Evolutionary conservation across 306 rosid genomes (phyloP).

Genomic region (Acacia acuminata): DNA sequence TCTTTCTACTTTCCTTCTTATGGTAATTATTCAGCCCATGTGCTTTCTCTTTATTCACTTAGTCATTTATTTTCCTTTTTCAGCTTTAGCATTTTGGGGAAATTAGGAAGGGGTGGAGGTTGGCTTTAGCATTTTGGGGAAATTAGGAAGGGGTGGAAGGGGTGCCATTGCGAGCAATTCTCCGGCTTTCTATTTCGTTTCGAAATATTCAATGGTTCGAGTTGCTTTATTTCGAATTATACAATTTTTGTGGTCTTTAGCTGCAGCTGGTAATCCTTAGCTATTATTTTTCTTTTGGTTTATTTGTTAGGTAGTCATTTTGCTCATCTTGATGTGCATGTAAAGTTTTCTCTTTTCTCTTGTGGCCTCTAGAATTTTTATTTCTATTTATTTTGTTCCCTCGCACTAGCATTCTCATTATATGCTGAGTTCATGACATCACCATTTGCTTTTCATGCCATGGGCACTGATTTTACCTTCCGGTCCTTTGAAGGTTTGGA

Average conservation of each 20-base stretch:
- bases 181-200: too few relatives aligned
- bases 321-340: slow-evolving; percentile 17
- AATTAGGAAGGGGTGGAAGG: too few relatives aligned
- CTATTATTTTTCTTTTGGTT: slow-evolving; percentile 7
- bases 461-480: slow-evolving; percentile 26
- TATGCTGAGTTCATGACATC: slow-evolving; percentile 13
- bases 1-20: too few relatives aligned
- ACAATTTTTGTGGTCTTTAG: slow-evolving; percentile 32
- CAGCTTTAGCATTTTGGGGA: too few relatives aligned
- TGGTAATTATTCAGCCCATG: too few relatives aligned
- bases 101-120: too few relatives aligned
- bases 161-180: too few relatives aligned
- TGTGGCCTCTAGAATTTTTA: background rate
- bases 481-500: slow-evolving; percentile 33
- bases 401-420: background rate
- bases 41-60: too few relatives aligned
- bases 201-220: too few relatives aligned
- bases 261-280: slow-evolving; percentile 54
- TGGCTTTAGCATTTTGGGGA: too few relatives aligned
- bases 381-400: background rate
- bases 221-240: too few relatives aligned
- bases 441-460: background rate
- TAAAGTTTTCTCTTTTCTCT: background rate
- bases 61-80: too few relatives aligned
- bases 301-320: slow-evolving; percentile 18